These are phyloP conservation scores for Candida buenavistaensis DNA, from an alignment of 1,139 yeast genomes.

Conservation along the genomic window DNA sequence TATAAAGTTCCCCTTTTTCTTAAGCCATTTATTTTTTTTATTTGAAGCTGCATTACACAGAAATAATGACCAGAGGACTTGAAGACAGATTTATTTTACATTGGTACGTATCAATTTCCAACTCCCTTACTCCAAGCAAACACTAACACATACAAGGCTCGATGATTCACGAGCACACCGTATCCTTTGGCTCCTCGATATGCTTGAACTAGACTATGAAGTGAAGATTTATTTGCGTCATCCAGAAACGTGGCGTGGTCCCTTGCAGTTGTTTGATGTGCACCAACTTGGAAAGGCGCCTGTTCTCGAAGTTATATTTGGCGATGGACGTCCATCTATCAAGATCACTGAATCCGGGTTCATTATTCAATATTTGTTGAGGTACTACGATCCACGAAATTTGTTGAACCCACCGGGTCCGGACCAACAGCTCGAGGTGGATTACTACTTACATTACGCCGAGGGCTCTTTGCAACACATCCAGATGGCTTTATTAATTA, in stretches of 20 bases:
- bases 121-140: not conserved
- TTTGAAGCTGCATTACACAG: too few relatives aligned
- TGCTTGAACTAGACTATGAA: slow-evolving; percentile 53
- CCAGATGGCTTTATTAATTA: slow-evolving; percentile 40
- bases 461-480: slow-evolving; percentile 59
- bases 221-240: slow-evolving; percentile 50
- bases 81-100: slow-evolving; percentile 30
- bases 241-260: slow-evolving; percentile 43
- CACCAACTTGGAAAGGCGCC: slow-evolving; percentile 64
- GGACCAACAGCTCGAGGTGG: slow-evolving; percentile 39
- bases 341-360: slow-evolving; percentile 49
- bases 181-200: slow-evolving; percentile 55
- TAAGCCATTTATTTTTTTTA: too few relatives aligned
- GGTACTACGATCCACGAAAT: slow-evolving; percentile 39
- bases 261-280: slow-evolving; percentile 45
- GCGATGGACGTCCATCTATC: slow-evolving; percentile 40
- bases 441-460: slow-evolving; percentile 52
- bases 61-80: not conserved
- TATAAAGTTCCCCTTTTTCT: too few relatives aligned
- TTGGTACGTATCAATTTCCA: slow-evolving; percentile 24
- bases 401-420: slow-evolving; percentile 31
- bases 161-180: slow-evolving; percentile 55
- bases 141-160: slow-evolving; percentile 31
- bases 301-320: slow-evolving; percentile 43
- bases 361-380: slow-evolving; percentile 46